Evolutionary conservation across 768 basidiomycete species (phyloP).

Genomic region (Termitomyces sp.): DNA sequence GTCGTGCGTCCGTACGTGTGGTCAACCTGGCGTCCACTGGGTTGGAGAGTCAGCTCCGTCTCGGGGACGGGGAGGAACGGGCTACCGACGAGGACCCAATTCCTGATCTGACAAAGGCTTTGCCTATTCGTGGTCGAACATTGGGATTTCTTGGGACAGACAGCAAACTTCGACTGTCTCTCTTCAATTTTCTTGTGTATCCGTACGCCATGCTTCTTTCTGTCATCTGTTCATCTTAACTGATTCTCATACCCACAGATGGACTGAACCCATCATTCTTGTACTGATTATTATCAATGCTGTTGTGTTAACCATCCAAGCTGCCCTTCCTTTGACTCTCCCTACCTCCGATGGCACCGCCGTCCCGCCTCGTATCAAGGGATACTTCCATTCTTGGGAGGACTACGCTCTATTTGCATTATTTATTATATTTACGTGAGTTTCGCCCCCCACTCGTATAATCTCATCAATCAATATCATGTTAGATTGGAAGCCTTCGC

Average conservation of each 20-base stretch:
- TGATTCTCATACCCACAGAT: conserved; percentile 40
- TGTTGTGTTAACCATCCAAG: conserved; percentile 78
- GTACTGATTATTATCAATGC: conserved; percentile 83
- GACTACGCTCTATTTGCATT: conserved; percentile 82
- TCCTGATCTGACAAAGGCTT: conserved; percentile 41
- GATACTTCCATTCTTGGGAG: conserved; percentile 90
- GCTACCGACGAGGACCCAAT: conserved; percentile 31
- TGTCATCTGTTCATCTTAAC: conserved; percentile 2
- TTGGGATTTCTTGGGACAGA: conserved; percentile 74
- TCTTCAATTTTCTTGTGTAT: conserved; percentile 70
- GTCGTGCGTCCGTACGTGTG: conserved; percentile 73
- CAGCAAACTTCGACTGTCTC: conserved; percentile 57
- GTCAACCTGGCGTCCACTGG: conserved; percentile 71
- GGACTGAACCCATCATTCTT: conserved; percentile 86
- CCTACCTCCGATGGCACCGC: conserved; percentile 39
- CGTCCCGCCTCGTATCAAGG: conserved; percentile 44
- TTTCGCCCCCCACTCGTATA: conserved; percentile 15
- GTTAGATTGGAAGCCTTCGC: conserved; percentile 81
- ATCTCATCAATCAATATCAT: conserved; percentile 10
- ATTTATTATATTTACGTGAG: conserved; percentile 85
- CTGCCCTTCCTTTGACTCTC: conserved; percentile 59
- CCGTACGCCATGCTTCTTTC: conserved; percentile 48
- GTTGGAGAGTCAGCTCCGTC: conserved; percentile 56
- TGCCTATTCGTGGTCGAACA: conserved; percentile 73
- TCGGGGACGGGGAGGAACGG: conserved; percentile 45